Evolutionary conservation across 805 yeast genomes (phyloP).

Genomic region (Clavispora asparagi): DNA sequence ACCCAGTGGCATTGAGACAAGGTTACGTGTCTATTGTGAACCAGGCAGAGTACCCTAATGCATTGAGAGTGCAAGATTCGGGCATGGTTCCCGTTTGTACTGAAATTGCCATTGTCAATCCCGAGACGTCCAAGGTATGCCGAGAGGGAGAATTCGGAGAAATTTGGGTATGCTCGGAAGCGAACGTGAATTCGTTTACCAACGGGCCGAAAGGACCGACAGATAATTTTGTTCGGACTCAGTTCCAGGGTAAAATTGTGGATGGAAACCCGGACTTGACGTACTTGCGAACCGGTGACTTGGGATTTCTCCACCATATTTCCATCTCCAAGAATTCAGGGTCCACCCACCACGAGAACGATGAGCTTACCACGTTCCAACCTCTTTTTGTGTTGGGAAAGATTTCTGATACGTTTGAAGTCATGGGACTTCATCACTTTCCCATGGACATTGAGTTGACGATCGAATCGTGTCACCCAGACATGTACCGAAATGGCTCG

Average conservation of each 20-base stretch:
- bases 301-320: conserved; percentile 85
- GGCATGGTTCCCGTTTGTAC: conserved; percentile 96
- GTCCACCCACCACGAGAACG: conserved; percentile 23
- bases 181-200: conserved; percentile 61
- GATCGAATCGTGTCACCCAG: conserved; percentile 43
- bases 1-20: conserved; percentile 82
- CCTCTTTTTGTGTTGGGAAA: conserved; percentile 81
- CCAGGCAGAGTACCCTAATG: conserved; percentile 62
- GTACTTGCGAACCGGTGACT: conserved; percentile 86
- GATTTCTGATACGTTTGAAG: conserved; percentile 83
- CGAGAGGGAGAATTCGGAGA: conserved; percentile 92
- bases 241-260: conserved; percentile 58
- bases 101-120: conserved; percentile 90
- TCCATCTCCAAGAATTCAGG: conserved; percentile 37
- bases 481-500: conserved; percentile 53
- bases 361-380: conserved; percentile 46
- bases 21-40: conserved; percentile 80
- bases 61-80: conserved; percentile 81
- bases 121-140: conserved; percentile 78
- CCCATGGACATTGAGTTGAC: conserved; percentile 71
- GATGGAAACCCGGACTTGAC: conserved; percentile 59
- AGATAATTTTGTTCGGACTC: conserved; percentile 45
- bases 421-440: conserved; percentile 86
- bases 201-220: conserved; percentile 47
- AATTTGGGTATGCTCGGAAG: conserved; percentile 93